Percentiles rank a stretch among this genome's conserved stretches.
Evolutionary conservation across 139 green algal genomes (phyloP).

Genomic region (Chlorella sp.): DNA sequence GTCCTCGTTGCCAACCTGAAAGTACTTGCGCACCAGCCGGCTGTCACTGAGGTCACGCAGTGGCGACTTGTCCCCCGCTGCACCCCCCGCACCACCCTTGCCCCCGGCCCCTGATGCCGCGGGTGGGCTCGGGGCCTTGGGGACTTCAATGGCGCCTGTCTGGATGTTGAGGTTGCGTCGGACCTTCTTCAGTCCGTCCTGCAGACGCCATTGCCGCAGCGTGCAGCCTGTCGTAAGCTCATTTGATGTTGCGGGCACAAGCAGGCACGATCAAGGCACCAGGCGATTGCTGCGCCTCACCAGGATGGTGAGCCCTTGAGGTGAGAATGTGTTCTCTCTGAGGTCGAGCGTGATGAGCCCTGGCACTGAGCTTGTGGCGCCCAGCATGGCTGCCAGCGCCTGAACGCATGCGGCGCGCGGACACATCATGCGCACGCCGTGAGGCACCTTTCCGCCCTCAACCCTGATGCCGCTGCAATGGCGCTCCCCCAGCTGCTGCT

Average conservation of each 20-base stretch:
- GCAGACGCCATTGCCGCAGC: too few species aligned
- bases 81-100: not conserved
- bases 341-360: slow-evolving; percentile 59
- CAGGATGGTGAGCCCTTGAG: slow-evolving; percentile 1
- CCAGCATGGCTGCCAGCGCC: slow-evolving; percentile 34
- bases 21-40: slow-evolving; percentile 43
- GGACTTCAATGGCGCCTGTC: slow-evolving; percentile 16
- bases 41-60: slow-evolving; percentile 2
- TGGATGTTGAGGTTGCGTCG: slow-evolving; percentile 38
- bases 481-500: too few species aligned
- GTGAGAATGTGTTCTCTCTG: slow-evolving; percentile 40
- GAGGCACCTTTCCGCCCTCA: too few species aligned
- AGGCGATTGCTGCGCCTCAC: not conserved
- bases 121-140: not conserved
- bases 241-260: too few species aligned
- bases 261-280: not conserved
- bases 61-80: not conserved
- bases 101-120: not conserved
- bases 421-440: too few species aligned
- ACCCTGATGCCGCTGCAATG: too few species aligned
- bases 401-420: slow-evolving; percentile 15
- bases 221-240: too few species aligned
- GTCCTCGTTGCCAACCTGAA: slow-evolving; percentile 39
- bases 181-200: slow-evolving; percentile 36
- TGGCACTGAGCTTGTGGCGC: slow-evolving; percentile 14